Base-by-base conservation (phyloP, 2,329 filamentous ascomycete species). In the Sporothrix globosa region DNA sequence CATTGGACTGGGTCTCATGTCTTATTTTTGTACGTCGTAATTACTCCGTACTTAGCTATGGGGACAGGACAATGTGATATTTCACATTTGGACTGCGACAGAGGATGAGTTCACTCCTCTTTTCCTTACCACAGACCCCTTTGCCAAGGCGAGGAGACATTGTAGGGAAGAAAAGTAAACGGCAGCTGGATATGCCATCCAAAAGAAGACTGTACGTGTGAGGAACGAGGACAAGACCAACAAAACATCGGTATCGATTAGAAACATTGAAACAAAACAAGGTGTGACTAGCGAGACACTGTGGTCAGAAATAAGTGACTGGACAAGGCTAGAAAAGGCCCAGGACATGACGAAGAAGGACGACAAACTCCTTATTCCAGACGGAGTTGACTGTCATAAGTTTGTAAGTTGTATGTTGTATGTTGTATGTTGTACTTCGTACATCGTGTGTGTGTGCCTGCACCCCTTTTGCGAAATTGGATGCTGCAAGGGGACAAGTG, bases 391-490 rank as follows among this genome's bases (percentile, higher is more conserved):
- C 5, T 60, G 13, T 41, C 41, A 14, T 65, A 44, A 7, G 14
- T 17, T 44, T 44, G 41, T 44, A 44, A 10, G 9, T 44, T 14
- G 41, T 44, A 44, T 14, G 34, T 44, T 44, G 41, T 44, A 44
- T 2, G 9, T 44, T 14, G 41, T 44, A 44, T 14, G 34, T 48
- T 63, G 58, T 21, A 14, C 41, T 44, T 44, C 4, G 30, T 44
- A 11, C 11, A 3, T 44, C 41, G 30, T 17, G 3, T 39, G 46
- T 50, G 27, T 39, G 63, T 66, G 63, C 46, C 19, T 66, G 63
- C 53, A 65, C 30, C 66, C 66, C 66, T 56, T 58, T 56, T 58
- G 21, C 52, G 66, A 68, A 68, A 68, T 68, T 68, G 52, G 52
- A 46, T 48, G 30, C 65, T 68, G 52, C 66, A 68, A 68, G 66